Evolutionary conservation across 768 basidiomycete genomes (phyloP).

Genomic region (Chiua virens): DNA sequence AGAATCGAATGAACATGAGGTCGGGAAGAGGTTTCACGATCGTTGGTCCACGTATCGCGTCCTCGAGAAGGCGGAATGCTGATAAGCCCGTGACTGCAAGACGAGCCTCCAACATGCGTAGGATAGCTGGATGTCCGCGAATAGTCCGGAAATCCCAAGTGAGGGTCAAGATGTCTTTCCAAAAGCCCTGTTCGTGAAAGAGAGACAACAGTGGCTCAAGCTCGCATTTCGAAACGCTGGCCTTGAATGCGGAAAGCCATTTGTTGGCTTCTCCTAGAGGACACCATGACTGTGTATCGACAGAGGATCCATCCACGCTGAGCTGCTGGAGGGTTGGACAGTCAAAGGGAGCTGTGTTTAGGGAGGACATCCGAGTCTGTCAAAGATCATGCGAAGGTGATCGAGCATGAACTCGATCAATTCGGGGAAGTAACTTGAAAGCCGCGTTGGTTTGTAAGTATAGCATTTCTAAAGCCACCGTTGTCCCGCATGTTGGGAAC

Average conservation of each 20-base stretch:
- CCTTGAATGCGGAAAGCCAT: constrained; percentile 23
- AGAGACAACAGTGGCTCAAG: constrained; percentile 1
- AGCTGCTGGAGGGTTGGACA: constrained; percentile 23
- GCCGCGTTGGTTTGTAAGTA: too few species aligned
- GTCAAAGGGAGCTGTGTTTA: constrained; percentile 10
- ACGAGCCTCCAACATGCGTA: constrained; percentile 37
- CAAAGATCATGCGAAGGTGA: too few species aligned
- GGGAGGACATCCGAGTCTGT: too few species aligned
- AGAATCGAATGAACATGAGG: constrained; percentile 54
- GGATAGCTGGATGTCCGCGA: constrained; percentile 37
- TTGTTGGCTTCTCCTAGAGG: constrained; percentile 4
- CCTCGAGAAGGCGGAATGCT: constrained; percentile 18
- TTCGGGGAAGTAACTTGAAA: too few species aligned
- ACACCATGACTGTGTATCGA: constrained; percentile 14
- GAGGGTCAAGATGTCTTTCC: constrained; percentile 53
- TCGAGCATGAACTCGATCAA: too few species aligned
- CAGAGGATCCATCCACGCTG: constrained; percentile 5
- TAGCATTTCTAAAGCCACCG: too few species aligned
- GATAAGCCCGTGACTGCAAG: constrained; percentile 25
- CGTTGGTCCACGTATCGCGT: constrained; percentile 23
- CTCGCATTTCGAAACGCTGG: constrained; percentile 1
- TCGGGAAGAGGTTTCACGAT: constrained; percentile 48
- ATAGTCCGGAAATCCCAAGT: constrained; percentile 58
- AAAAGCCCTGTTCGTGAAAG: constrained; percentile 33
- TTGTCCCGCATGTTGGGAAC: too few species aligned